These are phyloP conservation scores for Kluyveromyces marxianus DNA, from an alignment of 1,139 yeast species.

Conservation along the genomic window DNA sequence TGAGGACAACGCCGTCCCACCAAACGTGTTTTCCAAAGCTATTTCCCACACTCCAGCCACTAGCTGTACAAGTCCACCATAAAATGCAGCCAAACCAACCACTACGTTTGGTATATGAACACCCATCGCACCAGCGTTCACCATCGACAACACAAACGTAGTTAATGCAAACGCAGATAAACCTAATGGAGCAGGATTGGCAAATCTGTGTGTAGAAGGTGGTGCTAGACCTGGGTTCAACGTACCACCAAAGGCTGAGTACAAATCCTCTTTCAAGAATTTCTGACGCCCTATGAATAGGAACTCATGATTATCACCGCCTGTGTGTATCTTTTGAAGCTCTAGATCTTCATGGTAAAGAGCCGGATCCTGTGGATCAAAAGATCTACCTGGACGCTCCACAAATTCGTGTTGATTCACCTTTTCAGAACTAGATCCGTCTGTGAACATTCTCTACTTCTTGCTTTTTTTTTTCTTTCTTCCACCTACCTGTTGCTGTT, in stretches of 20 bases:
- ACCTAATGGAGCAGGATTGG: slow-evolving; percentile 68
- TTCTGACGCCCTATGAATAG: slow-evolving; percentile 67
- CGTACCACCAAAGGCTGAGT: slow-evolving; percentile 54
- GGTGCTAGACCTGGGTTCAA: slow-evolving; percentile 53
- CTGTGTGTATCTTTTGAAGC: slow-evolving; percentile 29
- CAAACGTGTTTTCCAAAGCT: slow-evolving; percentile 64
- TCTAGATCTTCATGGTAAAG: slow-evolving; percentile 1
- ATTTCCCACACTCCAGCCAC: slow-evolving; percentile 57
- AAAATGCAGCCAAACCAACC: slow-evolving; percentile 72
- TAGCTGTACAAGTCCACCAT: slow-evolving; percentile 76
- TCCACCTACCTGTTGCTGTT: no score
- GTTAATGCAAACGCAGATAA: slow-evolving; percentile 61
- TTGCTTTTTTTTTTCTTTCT: no score
- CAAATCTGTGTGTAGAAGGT: slow-evolving; percentile 34
- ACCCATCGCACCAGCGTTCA: slow-evolving; percentile 45
- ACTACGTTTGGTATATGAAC: slow-evolving; percentile 44
- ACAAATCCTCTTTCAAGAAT: slow-evolving; percentile 50
- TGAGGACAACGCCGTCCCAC: slow-evolving; percentile 62
- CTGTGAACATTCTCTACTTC: no score
- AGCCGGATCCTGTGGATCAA: slow-evolving; percentile 1
- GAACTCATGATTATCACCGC: slow-evolving; percentile 44
- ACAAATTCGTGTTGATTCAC: no score
- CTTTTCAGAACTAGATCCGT: no score
- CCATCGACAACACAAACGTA: slow-evolving; percentile 54
- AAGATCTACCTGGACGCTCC: no score